Base-by-base conservation (phyloP, 2,329 filamentous ascomycete genomes). In the Claviceps lovelessii region DNA sequence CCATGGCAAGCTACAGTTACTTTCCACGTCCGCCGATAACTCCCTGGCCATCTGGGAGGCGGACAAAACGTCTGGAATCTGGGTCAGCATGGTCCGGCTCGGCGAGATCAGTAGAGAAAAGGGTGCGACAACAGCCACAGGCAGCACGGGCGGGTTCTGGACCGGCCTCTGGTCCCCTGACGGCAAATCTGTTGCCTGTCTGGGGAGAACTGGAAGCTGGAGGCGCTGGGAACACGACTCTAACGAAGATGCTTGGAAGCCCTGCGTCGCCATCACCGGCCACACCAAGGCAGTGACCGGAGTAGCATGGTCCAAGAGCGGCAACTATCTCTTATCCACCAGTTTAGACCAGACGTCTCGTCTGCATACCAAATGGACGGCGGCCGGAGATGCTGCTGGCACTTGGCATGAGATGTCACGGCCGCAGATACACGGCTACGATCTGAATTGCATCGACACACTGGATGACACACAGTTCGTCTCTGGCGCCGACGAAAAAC, bases 401-500 rank as follows among this genome's bases (percentile, higher is more conserved):
- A 89, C 88, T 11, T 98, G 93, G 93, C 91, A 97, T 69, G 93
- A 98, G 68, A 90, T 97, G 74, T 86, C 90, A 1, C 78, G 93
- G 51, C 93, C 93, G 4, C 93, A 98, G 67, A 98, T 98, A 60
- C 93, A 98, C 67, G 93, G 93, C 42, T 98, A 98, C 68, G 91
- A 98, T 67, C 78, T 98, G 54, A 98, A 97, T 73, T 97, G 93
- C 68, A 84, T 97, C 59, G 86, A 90, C 64, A 79, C 83, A 0
- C 75, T 96, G 5, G 83, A 81, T 8, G 70, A 79, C 8, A 77
- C 81, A 8, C 85, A 85, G 61, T 98, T 98, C 65, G 85, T 97
- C 28, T 95, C 90, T 2, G 93, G 93, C 7, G 93, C 93, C 3
- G 93, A 98, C 61, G 93, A 98, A 73, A 98, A 98, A 71, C 80